A percentile compares a stretch with the other conserved stretches of the same genome.
Evolutionary conservation across 2,329 filamentous ascomycete species (phyloP).

Genomic region (Periconia digitata): DNA sequence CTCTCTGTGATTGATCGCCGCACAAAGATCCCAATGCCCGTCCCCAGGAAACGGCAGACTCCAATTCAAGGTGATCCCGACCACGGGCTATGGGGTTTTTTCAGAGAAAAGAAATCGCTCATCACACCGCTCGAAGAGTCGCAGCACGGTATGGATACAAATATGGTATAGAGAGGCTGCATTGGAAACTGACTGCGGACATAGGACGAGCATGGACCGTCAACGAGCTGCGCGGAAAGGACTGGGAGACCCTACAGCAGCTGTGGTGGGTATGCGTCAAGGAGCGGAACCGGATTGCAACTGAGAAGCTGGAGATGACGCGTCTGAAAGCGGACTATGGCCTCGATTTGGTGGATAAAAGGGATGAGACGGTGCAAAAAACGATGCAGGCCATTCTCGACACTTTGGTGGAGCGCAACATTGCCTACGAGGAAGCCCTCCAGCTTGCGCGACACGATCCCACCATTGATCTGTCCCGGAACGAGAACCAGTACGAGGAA

Average conservation of each 20-base stretch:
- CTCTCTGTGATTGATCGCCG: constrained; percentile 68
- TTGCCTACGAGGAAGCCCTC: constrained; percentile 80
- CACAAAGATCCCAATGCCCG: constrained; percentile 58
- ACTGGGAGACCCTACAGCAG: constrained; percentile 88
- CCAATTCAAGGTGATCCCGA: constrained; percentile 66
- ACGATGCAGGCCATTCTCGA: constrained; percentile 86
- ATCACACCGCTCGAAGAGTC: constrained; percentile 70
- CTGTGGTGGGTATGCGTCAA: constrained; percentile 95
- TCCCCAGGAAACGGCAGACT: constrained; percentile 65
- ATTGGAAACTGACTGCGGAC: constrained; percentile 1
- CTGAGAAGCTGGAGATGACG: constrained; percentile 68
- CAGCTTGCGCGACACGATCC: constrained; percentile 60
- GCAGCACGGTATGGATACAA: constrained; percentile 59
- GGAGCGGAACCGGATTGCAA: constrained; percentile 88
- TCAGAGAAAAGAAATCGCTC: constrained; percentile 69
- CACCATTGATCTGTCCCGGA: constrained; percentile 25
- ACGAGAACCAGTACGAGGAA: constrained; percentile 27
- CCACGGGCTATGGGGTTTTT: constrained; percentile 93
- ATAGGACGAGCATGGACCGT: constrained; percentile 79
- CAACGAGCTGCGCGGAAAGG: constrained; percentile 83
- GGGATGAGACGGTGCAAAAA: constrained; percentile 68
- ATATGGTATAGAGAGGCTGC: background rate
- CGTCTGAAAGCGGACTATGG: constrained; percentile 74
- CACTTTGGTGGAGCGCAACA: constrained; percentile 81
- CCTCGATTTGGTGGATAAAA: constrained; percentile 62